These are phyloP conservation scores for Starmerella sp. DNA, from an alignment of 805 yeast species.

Conservation along the genomic window DNA sequence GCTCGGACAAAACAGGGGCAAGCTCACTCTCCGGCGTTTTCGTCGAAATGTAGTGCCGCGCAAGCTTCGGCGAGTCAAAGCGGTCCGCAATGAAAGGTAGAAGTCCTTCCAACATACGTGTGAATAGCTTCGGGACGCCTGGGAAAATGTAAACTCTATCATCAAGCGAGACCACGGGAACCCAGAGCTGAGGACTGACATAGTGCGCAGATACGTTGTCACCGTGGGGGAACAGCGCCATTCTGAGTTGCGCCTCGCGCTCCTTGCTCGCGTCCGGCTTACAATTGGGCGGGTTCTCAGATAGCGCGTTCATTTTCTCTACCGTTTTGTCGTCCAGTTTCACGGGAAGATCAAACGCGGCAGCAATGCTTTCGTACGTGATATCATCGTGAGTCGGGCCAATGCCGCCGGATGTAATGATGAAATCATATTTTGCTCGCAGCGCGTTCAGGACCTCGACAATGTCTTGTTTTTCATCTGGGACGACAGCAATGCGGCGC, in stretches of 20 bases:
- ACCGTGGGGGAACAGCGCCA: constrained; percentile 67
- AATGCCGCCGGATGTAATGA: constrained; percentile 62
- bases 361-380: constrained; percentile 65
- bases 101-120: constrained; percentile 39
- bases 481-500: constrained; percentile 56
- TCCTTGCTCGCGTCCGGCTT: constrained; percentile 31
- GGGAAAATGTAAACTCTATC: constrained; percentile 62
- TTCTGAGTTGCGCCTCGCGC: constrained; percentile 50
- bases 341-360: constrained; percentile 44
- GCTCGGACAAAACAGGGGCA: constrained; percentile 47
- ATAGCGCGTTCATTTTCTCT: constrained; percentile 41
- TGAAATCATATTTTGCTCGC: constrained; percentile 48
- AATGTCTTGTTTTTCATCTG: constrained; percentile 64
- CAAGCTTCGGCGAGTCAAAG: constrained; percentile 31
- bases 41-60: constrained; percentile 48
- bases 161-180: constrained; percentile 65
- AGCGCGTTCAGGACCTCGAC: constrained; percentile 38
- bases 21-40: constrained; percentile 49
- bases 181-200: constrained; percentile 55
- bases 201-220: constrained; percentile 28
- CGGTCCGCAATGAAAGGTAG: constrained; percentile 32
- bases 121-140: constrained; percentile 71
- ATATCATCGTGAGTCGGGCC: constrained; percentile 91
- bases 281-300: constrained; percentile 22
- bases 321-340: constrained; percentile 47